Conservation (phyloP, 1,284 basidiomycete genomes). For the Filobasidium uniguttulatum region DNA sequence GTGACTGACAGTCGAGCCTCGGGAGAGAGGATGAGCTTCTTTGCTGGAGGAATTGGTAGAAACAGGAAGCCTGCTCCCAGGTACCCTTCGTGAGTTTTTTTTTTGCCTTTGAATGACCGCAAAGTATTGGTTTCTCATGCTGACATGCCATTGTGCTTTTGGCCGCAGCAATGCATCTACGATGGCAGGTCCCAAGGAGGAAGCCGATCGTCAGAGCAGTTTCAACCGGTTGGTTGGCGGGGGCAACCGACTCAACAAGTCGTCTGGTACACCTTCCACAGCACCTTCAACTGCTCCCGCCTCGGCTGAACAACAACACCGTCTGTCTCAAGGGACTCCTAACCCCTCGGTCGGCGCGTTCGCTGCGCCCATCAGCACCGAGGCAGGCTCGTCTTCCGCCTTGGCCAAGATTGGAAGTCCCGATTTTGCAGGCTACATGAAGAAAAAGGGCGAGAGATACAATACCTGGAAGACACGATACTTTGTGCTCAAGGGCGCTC, state of each 20-base stretch:
- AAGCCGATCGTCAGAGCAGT: conserved; percentile 7
- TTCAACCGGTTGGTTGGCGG: conserved; percentile 11
- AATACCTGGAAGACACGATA: conserved; percentile 87
- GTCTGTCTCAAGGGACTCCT: conserved; percentile 21
- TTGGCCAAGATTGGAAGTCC: conserved; percentile 75
- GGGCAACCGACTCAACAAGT: neutral
- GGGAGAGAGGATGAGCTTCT: conserved; percentile 45
- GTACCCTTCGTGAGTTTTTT: conserved; percentile 42
- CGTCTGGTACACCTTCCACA: conserved; percentile 2
- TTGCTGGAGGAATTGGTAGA: conserved; percentile 53
- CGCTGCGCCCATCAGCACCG: conserved; percentile 1
- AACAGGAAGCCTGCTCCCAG: conserved; percentile 65
- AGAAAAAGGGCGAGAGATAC: conserved; percentile 88
- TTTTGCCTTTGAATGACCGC: neutral
- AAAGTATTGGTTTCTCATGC: neutral
- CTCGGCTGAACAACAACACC: no score
- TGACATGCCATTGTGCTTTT: neutral
- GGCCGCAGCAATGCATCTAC: conserved; percentile 7
- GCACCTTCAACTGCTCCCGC: neutral
- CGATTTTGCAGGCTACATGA: conserved; percentile 84
- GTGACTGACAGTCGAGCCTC: conserved; percentile 28
- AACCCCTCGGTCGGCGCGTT: neutral
- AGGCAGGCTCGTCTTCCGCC: conserved; percentile 37
- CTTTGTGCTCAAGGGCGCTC: conserved; percentile 84
- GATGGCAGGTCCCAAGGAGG: neutral